A percentile compares a stretch with the other conserved stretches of the same genome.
Evolutionary conservation across 2,329 filamentous ascomycete genomes (phyloP).

Genomic region (Fusarium veterinarium): DNA sequence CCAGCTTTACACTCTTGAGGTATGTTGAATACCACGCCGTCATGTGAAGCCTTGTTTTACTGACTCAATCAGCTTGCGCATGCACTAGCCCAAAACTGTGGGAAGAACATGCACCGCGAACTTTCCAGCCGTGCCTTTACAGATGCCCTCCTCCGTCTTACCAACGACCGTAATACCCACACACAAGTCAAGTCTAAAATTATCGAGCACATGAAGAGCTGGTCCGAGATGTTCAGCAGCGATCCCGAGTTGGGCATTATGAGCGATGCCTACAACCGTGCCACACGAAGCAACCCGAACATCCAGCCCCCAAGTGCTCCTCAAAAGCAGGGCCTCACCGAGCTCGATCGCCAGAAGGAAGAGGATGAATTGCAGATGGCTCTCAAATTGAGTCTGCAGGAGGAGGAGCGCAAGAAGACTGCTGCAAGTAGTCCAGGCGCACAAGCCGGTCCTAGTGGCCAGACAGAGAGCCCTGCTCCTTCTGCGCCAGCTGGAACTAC

Average conservation of each 20-base stretch:
- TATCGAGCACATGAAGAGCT: constrained; percentile 94
- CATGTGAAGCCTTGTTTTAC: constrained; percentile 1
- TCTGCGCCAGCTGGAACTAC: constrained; percentile 85
- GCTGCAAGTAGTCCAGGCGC: constrained; percentile 49
- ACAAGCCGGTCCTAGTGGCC: constrained; percentile 53
- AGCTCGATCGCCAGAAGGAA: constrained; percentile 90
- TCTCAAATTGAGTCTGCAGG: constrained; percentile 89
- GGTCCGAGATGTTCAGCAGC: constrained; percentile 92
- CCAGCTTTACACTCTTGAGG: constrained; percentile 92
- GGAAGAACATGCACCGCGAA: constrained; percentile 86
- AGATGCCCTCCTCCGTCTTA: constrained; percentile 89
- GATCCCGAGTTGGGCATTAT: constrained; percentile 96
- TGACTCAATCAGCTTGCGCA: constrained; percentile 75
- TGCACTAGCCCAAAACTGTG: constrained; percentile 92
- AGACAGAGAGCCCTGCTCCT: constrained; percentile 57
- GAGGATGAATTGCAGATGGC: constrained; percentile 98
- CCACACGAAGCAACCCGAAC: constrained; percentile 87
- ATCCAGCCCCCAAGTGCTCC: constrained; percentile 93
- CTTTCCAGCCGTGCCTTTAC: constrained; percentile 93
- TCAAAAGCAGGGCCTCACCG: constrained; percentile 90
- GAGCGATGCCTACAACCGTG: constrained; percentile 90
- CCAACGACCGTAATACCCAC: constrained; percentile 94
- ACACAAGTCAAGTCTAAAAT: constrained; percentile 98
- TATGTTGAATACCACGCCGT: constrained; percentile 49
- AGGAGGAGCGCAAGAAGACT: constrained; percentile 75